Evolutionary conservation across 805 yeast genomes (phyloP).

Genomic region (Myxozyma sirexii): DNA sequence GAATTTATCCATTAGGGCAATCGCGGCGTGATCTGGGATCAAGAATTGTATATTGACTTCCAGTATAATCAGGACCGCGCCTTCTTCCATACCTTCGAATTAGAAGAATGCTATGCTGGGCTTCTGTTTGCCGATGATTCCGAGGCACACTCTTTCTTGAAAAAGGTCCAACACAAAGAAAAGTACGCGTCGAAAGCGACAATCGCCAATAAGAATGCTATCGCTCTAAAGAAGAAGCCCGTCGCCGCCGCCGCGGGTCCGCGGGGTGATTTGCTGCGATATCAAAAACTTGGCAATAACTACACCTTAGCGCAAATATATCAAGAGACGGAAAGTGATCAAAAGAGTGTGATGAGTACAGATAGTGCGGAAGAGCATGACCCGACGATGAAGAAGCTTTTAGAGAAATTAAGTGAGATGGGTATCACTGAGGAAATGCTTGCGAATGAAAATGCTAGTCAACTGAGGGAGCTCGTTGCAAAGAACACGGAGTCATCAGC

Average conservation of each 20-base stretch:
- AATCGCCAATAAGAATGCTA: slow-evolving; percentile 80
- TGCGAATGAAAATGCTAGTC: slow-evolving; percentile 73
- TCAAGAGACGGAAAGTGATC: slow-evolving; percentile 21
- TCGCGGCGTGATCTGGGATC: slow-evolving; percentile 95
- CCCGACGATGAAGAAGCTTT: slow-evolving; percentile 69
- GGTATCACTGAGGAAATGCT: slow-evolving; percentile 89
- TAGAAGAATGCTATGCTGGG: slow-evolving; percentile 87
- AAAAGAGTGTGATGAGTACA: slow-evolving; percentile 18
- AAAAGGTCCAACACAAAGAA: slow-evolving; percentile 70
- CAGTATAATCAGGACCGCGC: slow-evolving; percentile 91
- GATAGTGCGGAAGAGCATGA: slow-evolving; percentile 51
- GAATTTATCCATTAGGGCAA: slow-evolving; percentile 50
- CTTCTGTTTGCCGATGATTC: slow-evolving; percentile 82
- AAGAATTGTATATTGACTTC: slow-evolving; percentile 85
- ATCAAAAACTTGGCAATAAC: slow-evolving; percentile 30
- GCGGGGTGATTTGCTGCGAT: slow-evolving; percentile 50
- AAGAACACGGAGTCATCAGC: slow-evolving; percentile 69
- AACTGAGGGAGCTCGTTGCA: slow-evolving; percentile 75
- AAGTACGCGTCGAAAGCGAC: slow-evolving; percentile 90
- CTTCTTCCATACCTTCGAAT: slow-evolving; percentile 91
- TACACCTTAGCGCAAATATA: slow-evolving; percentile 45
- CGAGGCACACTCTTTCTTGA: slow-evolving; percentile 85
- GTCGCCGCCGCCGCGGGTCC: slow-evolving; percentile 55
- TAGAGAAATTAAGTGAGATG: slow-evolving; percentile 68
- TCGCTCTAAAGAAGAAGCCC: slow-evolving; percentile 66